A percentile compares a stretch with the other conserved stretches of the same genome.
Evolutionary conservation across 2,329 filamentous ascomycete species (phyloP).

Genomic region (Akanthomyces muscarius): DNA sequence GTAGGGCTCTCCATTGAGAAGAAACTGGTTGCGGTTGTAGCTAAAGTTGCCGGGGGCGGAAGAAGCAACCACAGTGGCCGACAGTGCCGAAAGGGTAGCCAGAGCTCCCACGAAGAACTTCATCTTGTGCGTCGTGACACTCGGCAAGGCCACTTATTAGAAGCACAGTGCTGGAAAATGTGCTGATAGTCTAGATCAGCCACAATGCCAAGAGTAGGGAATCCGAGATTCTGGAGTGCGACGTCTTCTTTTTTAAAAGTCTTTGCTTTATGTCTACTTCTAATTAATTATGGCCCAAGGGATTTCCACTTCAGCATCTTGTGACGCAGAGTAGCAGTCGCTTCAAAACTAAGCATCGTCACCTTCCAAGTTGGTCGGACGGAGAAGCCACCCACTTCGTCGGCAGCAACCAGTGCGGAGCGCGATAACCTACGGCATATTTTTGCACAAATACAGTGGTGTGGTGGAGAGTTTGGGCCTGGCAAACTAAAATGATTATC

Average conservation of each 20-base stretch:
- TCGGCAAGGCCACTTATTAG: background rate
- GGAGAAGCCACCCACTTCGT: background rate
- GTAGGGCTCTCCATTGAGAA: slow-evolving; percentile 37
- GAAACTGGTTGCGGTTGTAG: slow-evolving; percentile 37
- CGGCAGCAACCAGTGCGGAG: background rate
- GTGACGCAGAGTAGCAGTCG: background rate
- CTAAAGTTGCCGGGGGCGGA: slow-evolving; percentile 28
- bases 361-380: background rate
- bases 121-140: background rate
- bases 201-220: background rate
- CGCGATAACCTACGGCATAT: background rate
- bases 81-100: background rate
- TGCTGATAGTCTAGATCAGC: background rate
- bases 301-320: background rate
- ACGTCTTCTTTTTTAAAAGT: background rate
- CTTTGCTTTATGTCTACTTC: background rate
- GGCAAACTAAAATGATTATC: background rate
- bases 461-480: background rate
- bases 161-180: background rate
- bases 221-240: background rate
- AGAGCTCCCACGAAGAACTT: slow-evolving; percentile 4
- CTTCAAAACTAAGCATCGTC: background rate
- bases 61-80: background rate
- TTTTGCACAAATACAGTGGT: background rate
- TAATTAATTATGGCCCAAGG: background rate